Conservation (phyloP, 1,284 basidiomycete species). For the Ustilago bromivora region DNA sequence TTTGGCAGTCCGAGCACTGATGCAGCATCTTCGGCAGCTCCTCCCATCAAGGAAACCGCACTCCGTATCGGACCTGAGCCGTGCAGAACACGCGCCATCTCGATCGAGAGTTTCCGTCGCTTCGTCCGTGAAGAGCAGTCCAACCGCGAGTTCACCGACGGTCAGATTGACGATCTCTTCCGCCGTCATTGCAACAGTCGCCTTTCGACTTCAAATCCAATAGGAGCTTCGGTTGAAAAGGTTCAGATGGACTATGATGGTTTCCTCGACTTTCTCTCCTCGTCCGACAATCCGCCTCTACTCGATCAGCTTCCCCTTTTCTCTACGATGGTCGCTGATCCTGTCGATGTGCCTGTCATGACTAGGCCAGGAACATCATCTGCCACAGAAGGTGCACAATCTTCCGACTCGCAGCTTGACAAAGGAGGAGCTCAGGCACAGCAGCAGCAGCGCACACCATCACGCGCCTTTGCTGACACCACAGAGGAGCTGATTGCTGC, state of each 20-base stretch:
- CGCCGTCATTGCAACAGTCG: conserved; percentile 44
- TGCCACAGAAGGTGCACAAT: conserved; percentile 1
- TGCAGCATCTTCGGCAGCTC: conserved; percentile 6
- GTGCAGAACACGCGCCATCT: conserved; percentile 32
- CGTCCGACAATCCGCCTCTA: conserved; percentile 60
- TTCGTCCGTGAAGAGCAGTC: conserved; percentile 62
- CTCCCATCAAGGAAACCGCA: conserved; percentile 5
- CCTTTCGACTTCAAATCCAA: conserved; percentile 21
- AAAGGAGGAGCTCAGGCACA: neutral
- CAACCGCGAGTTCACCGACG: conserved; percentile 34
- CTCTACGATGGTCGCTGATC: conserved; percentile 42
- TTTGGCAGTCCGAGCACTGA: neutral
- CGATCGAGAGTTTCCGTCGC: conserved; percentile 38
- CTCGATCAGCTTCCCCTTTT: conserved; percentile 49
- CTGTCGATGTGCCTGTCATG: conserved; percentile 21
- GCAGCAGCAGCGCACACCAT: conserved; percentile 31
- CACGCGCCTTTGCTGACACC: conserved; percentile 42
- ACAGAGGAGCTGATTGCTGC: conserved; percentile 46
- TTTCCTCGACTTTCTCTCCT: conserved; percentile 62
- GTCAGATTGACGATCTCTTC: conserved; percentile 41
- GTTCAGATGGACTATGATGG: conserved; percentile 53
- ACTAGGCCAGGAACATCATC: conserved; percentile 6
- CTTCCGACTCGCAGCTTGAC: conserved; percentile 1
- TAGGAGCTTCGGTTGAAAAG: conserved; percentile 11
- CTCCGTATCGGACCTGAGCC: conserved; percentile 17